Percentiles rank a stretch among this genome's conserved stretches.
These are phyloP conservation scores for Suhomyces pyralidae DNA, from an alignment of 805 yeast species.

Conservation along the genomic window DNA sequence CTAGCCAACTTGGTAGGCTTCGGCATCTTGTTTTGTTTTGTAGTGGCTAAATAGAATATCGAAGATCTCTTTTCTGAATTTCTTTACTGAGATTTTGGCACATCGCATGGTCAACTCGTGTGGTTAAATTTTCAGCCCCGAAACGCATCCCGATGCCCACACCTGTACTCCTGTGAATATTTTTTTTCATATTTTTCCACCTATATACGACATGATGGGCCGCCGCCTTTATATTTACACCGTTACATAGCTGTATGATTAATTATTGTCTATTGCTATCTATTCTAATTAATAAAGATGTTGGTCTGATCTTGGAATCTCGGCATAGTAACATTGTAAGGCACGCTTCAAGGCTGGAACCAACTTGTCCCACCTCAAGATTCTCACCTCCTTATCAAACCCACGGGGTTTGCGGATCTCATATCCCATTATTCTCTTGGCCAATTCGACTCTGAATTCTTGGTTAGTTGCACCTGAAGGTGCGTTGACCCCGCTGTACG, in stretches of 20 bases:
- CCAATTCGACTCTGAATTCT: constrained; percentile 50
- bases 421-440: constrained; percentile 63
- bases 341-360: constrained; percentile 62
- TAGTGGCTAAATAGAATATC: no score
- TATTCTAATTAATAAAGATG: background rate
- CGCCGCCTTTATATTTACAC: no score
- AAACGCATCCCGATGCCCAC: background rate
- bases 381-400: constrained; percentile 65
- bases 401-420: constrained; percentile 63
- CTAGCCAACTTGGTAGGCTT: no score
- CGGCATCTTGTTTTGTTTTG: no score
- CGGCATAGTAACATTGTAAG: constrained; percentile 61
- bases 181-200: background rate
- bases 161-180: background rate
- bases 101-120: no score
- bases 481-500: constrained; percentile 1
- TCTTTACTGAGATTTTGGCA: no score
- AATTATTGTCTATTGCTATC: background rate
- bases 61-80: no score
- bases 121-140: no score
- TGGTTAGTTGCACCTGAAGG: constrained; percentile 19
- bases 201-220: background rate
- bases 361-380: constrained; percentile 57
- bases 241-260: background rate
- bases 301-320: constrained; percentile 37